phyloP scores from a whole-genome alignment of 192 early-diverging fungal species.

The Lunasporangiospora selenospora region DNA sequence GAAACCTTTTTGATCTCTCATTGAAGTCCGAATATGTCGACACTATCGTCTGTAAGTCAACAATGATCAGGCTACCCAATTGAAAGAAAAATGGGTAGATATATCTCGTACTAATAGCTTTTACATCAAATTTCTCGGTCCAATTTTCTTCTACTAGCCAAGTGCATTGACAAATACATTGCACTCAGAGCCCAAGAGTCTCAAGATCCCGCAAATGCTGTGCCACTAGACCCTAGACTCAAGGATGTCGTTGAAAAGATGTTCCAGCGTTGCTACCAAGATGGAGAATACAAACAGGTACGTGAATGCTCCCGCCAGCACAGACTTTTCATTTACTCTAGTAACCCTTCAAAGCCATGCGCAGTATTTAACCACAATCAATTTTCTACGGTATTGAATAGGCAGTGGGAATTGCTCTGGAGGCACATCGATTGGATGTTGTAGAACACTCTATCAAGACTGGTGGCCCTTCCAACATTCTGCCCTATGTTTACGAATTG shows the following conservation, averaged over 20 bases:
- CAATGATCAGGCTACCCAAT: no score
- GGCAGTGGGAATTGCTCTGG: conserved; percentile 96
- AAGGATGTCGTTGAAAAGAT: conserved; percentile 93
- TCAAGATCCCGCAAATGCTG: conserved; percentile 44
- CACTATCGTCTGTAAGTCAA: conserved; percentile 87
- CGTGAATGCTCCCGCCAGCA: no score
- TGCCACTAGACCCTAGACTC: conserved; percentile 77
- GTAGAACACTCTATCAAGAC: conserved; percentile 81
- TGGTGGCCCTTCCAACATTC: conserved; percentile 74
- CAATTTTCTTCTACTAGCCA: conserved; percentile 58
- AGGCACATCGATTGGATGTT: conserved; percentile 89
- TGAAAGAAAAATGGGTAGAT: no score
- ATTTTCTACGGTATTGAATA: conserved; percentile 52
- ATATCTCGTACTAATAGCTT: background rate
- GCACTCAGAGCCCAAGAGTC: conserved; percentile 61
- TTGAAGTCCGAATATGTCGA: conserved; percentile 90
- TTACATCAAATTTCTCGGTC: conserved; percentile 8
- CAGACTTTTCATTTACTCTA: no score
- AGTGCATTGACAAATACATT: conserved; percentile 97
- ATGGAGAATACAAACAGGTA: conserved; percentile 85
- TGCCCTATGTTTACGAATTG: conserved; percentile 87
- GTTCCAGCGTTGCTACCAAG: conserved; percentile 90
- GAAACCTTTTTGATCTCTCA: conserved; percentile 83
- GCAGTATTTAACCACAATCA: conserved; percentile 13
- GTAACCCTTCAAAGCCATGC: background rate